A percentile compares a stretch with the other conserved stretches of the same genome.
These are phyloP conservation scores for Coemansia sp. DNA, from an alignment of 192 early-diverging fungal species.

Conservation along the genomic window DNA sequence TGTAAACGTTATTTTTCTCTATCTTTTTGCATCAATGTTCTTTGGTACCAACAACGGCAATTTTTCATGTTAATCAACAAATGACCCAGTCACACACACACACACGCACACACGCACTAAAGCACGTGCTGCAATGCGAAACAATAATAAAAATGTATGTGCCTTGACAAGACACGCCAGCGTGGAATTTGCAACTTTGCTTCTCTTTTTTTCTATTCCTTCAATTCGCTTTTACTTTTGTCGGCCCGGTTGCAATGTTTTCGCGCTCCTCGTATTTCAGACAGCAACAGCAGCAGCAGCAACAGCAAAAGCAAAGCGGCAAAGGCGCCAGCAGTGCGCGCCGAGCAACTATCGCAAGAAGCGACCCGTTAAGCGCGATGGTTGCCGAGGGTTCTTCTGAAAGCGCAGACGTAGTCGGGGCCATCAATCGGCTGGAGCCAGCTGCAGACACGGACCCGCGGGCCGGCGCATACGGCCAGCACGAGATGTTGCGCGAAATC, in stretches of 20 bases:
- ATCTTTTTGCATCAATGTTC: too few species aligned
- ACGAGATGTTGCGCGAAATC: slow-evolving; percentile 34
- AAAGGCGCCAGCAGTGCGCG: background rate
- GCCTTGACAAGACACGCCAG: background rate
- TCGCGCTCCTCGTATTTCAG: slow-evolving; percentile 13
- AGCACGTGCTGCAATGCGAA: too few species aligned
- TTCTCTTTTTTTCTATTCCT: slow-evolving; percentile 2
- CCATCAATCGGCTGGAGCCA: slow-evolving; percentile 28
- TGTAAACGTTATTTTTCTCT: too few species aligned
- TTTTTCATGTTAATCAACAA: background rate
- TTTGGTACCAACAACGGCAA: too few species aligned
- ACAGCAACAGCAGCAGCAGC: background rate
- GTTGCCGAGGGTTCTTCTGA: background rate
- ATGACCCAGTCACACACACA: too few species aligned
- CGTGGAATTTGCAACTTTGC: background rate
- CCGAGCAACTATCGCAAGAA: background rate
- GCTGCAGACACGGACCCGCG: slow-evolving; percentile 17
- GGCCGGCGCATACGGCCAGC: slow-evolving; percentile 15
- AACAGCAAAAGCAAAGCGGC: background rate
- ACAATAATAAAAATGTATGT: too few species aligned
- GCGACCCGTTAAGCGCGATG: slow-evolving; percentile 24
- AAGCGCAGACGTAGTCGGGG: slow-evolving; percentile 12
- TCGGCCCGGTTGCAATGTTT: slow-evolving; percentile 19
- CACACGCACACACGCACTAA: background rate
- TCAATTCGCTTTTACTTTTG: background rate